Conservation (phyloP, 2,329 filamentous ascomycete species). For the Neofusicoccum kwambonambiense region DNA sequence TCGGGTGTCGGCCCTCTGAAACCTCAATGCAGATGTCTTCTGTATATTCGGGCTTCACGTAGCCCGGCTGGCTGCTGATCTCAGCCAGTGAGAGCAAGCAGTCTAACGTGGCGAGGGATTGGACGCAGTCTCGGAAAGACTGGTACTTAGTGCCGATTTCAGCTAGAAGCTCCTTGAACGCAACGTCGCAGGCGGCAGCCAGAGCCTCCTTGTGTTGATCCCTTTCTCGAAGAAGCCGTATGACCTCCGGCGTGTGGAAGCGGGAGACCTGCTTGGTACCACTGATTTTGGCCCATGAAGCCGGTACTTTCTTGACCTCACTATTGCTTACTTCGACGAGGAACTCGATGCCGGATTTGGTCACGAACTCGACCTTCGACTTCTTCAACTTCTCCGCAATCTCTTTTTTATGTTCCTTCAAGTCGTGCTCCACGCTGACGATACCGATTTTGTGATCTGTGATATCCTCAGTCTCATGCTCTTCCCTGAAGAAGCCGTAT, state of each 20-base stretch:
- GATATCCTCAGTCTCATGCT: constrained; percentile 85
- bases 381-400: constrained; percentile 72
- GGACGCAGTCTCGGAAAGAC: constrained; percentile 81
- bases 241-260: constrained; percentile 91
- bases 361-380: constrained; percentile 72
- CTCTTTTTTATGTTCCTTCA: constrained; percentile 70
- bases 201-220: constrained; percentile 95
- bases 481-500: constrained; percentile 87
- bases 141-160: constrained; percentile 84
- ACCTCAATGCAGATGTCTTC: constrained; percentile 69
- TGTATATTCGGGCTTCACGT: constrained; percentile 72
- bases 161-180: constrained; percentile 70
- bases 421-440: constrained; percentile 84
- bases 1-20: constrained; percentile 79
- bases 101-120: constrained; percentile 82
- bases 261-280: constrained; percentile 89
- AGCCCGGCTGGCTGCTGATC: constrained; percentile 82
- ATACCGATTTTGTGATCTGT: constrained; percentile 90
- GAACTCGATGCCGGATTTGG: constrained; percentile 88
- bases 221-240: constrained; percentile 77
- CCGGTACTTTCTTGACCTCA: constrained; percentile 81
- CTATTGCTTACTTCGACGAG: constrained; percentile 87
- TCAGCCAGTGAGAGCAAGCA: constrained; percentile 83
- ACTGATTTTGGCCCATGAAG: constrained; percentile 91
- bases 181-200: constrained; percentile 83